Base-by-base conservation (phyloP, 2,329 filamentous ascomycete species). In the Penicillium verrucosum region DNA sequence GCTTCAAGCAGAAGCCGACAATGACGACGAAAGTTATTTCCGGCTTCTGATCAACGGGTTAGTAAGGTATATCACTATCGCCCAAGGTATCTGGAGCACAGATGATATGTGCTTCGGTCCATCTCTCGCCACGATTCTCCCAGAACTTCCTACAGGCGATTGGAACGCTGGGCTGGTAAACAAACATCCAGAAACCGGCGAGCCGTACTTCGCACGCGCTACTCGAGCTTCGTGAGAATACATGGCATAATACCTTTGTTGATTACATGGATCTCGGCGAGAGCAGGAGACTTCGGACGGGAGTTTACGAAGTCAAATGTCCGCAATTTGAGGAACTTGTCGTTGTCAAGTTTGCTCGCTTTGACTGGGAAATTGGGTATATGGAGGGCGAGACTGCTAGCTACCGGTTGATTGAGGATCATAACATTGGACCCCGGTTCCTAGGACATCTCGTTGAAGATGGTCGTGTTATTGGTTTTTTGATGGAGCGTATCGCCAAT, bases 41-140 rank as follows among this genome's bases (percentile, higher is more conserved):
- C 29, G 29, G n/a, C 18, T 34, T 11, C 27, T 46, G 12, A 46
- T 46, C 5, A 34, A 46, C 1, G 29, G 18, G 16, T 29, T 27
- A n/a, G 61, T 71, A 48, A 70, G 70, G 61, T 70, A 72, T 51
- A 45, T 71, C 43, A 68, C 68, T 43, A 54, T 70, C 18, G 60
- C 67, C 11, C 57, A 64, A 5, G 66, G 64, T 25, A 56, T 69
- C 8, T 72, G 64, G 45, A 59, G 42, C 36, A 23, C 45, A 0
- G 65, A 69, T 18, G 66, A 71, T 43, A 67, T 73, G 65, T 69
- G 63, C 57, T 72, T 72, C 43, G 62, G 58, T 7, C 68, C 69
- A 43, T 65, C 65, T 5, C 58, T 71, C 6, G 18, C 59, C 27
- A 56, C 63, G 0, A 8, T 67, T 29, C 56, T 68, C 2, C 68